These are phyloP conservation scores for Cercospora beticola DNA, from an alignment of 2,329 filamentous ascomycete genomes.

Conservation along the genomic window DNA sequence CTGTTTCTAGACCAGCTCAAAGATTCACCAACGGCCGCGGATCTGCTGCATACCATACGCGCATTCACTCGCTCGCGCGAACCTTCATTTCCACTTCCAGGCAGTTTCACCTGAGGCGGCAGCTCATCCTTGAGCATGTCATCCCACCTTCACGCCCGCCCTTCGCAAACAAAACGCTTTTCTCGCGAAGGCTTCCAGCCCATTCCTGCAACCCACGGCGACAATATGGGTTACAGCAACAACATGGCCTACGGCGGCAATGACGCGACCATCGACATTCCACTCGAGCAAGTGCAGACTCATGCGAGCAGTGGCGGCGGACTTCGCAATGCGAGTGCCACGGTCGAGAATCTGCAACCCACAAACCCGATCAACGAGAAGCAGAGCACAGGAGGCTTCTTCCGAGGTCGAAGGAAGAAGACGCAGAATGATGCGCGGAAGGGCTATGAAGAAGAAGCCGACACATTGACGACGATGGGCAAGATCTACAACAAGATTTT, in stretches of 20 bases:
- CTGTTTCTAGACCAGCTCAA: neutral
- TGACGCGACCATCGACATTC: slow-evolving; percentile 62
- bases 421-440: slow-evolving; percentile 35
- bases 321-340: slow-evolving; percentile 40
- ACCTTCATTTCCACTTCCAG: neutral
- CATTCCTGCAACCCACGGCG: slow-evolving; percentile 25
- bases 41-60: neutral
- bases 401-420: slow-evolving; percentile 39
- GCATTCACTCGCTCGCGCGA: slow-evolving; percentile 2
- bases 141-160: slow-evolving; percentile 21
- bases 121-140: slow-evolving; percentile 18
- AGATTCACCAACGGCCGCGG: neutral
- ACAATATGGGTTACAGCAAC: slow-evolving; percentile 38
- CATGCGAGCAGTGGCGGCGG: slow-evolving; percentile 46
- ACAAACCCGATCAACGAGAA: slow-evolving; percentile 37
- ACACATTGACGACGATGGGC: slow-evolving; percentile 59
- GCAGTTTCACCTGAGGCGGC: neutral
- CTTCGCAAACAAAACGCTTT: slow-evolving; percentile 29
- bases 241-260: slow-evolving; percentile 56
- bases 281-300: slow-evolving; percentile 56
- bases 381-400: slow-evolving; percentile 39
- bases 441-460: slow-evolving; percentile 51
- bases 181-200: slow-evolving; percentile 35
- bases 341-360: slow-evolving; percentile 34
- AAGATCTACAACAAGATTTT: slow-evolving; percentile 60